These are phyloP conservation scores for Psidium guajava DNA, from an alignment of 345 rosid genomes.

Conservation along the genomic window DNA sequence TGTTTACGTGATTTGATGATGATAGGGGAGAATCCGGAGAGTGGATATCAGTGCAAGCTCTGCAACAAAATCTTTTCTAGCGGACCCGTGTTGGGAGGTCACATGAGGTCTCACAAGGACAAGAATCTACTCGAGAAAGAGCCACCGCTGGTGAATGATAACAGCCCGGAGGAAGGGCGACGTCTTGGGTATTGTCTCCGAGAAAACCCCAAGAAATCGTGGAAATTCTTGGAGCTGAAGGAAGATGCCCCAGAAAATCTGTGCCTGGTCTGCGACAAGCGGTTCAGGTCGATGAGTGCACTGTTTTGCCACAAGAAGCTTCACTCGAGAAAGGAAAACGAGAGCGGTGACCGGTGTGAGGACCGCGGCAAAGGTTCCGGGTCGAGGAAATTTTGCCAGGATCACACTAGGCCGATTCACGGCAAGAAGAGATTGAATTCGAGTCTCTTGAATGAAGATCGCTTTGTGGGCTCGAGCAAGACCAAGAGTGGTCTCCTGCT, in stretches of 20 bases:
- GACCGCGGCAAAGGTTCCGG: conserved; percentile 39
- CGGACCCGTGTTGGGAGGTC: conserved; percentile 20
- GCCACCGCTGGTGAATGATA: conserved; percentile 5
- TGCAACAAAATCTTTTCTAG: conserved; percentile 18
- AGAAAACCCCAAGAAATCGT: conserved; percentile 62
- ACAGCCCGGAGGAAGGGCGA: conserved; percentile 5
- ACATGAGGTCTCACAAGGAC: conserved; percentile 16
- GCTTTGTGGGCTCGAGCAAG: neutral
- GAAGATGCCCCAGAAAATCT: neutral
- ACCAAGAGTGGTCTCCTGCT: neutral
- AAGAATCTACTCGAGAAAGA: neutral
- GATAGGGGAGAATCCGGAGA: neutral
- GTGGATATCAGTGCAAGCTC: conserved; percentile 12
- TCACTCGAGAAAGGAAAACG: conserved; percentile 25
- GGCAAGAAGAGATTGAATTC: neutral
- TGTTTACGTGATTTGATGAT: neutral
- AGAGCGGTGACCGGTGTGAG: conserved; percentile 19
- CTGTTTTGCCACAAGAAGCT: conserved; percentile 44
- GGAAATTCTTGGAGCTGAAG: conserved; percentile 17
- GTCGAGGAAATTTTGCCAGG: conserved; percentile 13
- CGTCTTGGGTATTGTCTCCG: conserved; percentile 29
- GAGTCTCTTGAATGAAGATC: neutral
- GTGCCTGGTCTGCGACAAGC: conserved; percentile 23
- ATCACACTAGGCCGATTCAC: neutral
- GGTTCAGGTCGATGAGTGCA: conserved; percentile 25